Percentiles rank a stretch among this genome's conserved stretches.
Conservation (phyloP, 306 rosid genomes). For the Quercus robur region DNA sequence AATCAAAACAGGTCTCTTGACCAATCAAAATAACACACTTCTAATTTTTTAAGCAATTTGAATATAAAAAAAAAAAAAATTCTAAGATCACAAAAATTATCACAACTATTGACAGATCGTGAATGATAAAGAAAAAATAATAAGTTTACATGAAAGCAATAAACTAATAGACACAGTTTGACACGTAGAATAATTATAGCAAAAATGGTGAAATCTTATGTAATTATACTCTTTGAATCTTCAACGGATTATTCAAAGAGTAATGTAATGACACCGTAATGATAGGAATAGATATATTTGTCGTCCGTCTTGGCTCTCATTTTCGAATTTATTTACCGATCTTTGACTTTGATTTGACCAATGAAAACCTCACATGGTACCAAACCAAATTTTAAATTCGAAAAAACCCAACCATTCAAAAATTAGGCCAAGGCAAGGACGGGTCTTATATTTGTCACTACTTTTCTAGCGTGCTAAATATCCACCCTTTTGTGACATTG, state of each 20-base stretch:
- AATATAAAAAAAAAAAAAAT: no score
- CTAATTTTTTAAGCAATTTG: no score
- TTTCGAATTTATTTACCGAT: neutral
- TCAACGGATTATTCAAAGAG: neutral
- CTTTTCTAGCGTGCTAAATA: constrained; percentile 15
- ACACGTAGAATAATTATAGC: rapidly evolving
- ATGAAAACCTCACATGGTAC: neutral
- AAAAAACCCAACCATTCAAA: neutral
- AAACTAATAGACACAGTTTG: rapidly evolving
- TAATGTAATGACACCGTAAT: neutral
- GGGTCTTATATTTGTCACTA: neutral
- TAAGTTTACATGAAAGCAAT: no score
- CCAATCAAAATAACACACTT: no score
- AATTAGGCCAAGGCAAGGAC: neutral
- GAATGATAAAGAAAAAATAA: no score
- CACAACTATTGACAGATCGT: rapidly evolving
- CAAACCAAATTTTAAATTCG: neutral
- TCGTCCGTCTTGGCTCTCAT: neutral
- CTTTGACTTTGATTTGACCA: constrained; percentile 15
- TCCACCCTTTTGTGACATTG: neutral
- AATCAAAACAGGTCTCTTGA: neutral
- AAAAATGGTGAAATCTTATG: no score
- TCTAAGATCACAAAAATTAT: no score
- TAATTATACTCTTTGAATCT: neutral
- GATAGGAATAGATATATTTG: neutral